Percentiles rank a stretch among this genome's conserved stretches.
Evolutionary conservation across 352 stramenopile genomes (phyloP).

Genomic region (Phytophthora hibernalis): DNA sequence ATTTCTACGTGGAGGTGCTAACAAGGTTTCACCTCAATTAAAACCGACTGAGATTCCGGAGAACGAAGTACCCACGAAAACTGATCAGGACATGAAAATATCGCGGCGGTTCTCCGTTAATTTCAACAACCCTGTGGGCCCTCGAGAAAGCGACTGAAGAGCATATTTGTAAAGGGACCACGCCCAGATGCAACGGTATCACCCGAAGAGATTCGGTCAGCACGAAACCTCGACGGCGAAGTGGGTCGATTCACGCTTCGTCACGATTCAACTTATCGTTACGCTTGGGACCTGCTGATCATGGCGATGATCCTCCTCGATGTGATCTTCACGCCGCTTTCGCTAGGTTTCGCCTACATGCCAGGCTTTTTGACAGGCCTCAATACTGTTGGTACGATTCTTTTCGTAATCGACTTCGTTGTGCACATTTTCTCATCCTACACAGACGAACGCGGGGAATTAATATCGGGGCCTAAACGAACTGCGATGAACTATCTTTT

Average conservation of each 20-base stretch:
- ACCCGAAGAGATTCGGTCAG: conserved; percentile 46
- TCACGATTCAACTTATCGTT: conserved; percentile 52
- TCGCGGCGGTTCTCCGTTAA: conserved; percentile 45
- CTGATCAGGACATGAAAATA: conserved; percentile 35
- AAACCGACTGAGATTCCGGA: conserved; percentile 1
- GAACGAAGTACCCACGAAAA: background rate
- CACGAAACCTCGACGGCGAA: conserved; percentile 37
- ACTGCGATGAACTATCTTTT: conserved; percentile 61
- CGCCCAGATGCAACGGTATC: conserved; percentile 28
- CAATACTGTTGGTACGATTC: conserved; percentile 46
- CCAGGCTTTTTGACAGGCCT: conserved; percentile 32
- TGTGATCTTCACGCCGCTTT: conserved; percentile 58
- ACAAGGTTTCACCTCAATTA: background rate
- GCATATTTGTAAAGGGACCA: conserved; percentile 35
- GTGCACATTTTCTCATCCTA: conserved; percentile 67
- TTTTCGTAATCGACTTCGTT: conserved; percentile 68
- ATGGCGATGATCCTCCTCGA: conserved; percentile 64
- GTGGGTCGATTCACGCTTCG: conserved; percentile 55
- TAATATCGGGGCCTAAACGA: conserved; percentile 53
- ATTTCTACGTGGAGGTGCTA: background rate
- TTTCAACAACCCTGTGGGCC: conserved; percentile 21
- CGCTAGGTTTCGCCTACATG: conserved; percentile 55
- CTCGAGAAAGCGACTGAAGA: conserved; percentile 27
- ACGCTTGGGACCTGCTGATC: conserved; percentile 63
- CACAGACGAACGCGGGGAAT: conserved; percentile 50